Conservation (phyloP, 2,329 filamentous ascomycete species). For the Cladophialophora yegresii region DNA sequence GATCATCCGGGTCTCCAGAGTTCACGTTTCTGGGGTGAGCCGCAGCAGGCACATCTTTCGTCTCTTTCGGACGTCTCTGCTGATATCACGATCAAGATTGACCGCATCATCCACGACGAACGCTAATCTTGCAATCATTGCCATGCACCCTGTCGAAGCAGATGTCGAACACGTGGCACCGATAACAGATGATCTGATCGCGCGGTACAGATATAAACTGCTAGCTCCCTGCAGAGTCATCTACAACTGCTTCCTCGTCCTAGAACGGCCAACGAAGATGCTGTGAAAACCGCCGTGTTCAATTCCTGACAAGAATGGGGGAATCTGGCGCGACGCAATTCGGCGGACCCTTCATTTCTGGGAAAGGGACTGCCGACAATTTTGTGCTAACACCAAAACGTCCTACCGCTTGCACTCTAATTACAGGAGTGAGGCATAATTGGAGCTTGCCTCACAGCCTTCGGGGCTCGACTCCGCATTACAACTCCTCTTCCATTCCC, state of each 20-base stretch:
- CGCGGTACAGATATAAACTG: background rate
- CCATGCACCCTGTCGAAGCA: slow-evolving; percentile 3
- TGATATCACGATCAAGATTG: background rate
- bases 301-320: background rate
- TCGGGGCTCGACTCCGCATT: background rate
- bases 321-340: background rate
- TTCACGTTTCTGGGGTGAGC: background rate
- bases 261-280: background rate
- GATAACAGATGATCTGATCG: background rate
- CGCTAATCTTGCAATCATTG: background rate
- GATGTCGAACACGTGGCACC: slow-evolving; percentile 17
- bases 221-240: background rate
- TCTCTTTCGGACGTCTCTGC: background rate
- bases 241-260: background rate
- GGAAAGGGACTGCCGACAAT: background rate
- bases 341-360: background rate
- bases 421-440: background rate
- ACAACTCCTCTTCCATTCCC: background rate
- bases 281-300: background rate
- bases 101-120: background rate
- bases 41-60: background rate
- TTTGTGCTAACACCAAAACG: background rate
- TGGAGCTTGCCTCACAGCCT: background rate
- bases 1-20: background rate
- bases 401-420: background rate